phyloP scores from a whole-genome alignment of 129 eudicot species.

The Dittrichia graveolens region DNA sequence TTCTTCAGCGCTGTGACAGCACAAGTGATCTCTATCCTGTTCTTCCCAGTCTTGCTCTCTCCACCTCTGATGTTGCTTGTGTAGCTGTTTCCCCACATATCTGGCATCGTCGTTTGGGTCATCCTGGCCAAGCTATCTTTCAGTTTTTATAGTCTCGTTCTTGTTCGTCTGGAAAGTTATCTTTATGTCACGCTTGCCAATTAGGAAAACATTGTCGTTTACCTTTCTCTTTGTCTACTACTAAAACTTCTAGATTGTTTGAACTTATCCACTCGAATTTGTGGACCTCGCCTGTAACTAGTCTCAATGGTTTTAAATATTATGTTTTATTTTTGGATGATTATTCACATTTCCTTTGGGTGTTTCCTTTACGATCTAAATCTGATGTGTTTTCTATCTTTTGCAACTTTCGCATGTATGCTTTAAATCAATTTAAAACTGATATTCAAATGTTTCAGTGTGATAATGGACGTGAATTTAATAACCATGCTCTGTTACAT shows the following conservation, averaged over 20 bases:
- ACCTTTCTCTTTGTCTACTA: background rate
- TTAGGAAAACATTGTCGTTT: background rate
- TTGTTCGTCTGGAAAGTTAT: background rate
- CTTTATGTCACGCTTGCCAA: background rate
- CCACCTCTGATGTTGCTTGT: background rate
- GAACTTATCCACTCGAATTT: background rate
- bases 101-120: background rate
- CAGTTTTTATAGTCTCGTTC: background rate
- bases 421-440: background rate
- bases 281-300: background rate
- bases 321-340: background rate
- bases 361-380: background rate
- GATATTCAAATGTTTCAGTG: background rate
- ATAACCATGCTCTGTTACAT: no score
- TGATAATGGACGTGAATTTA: no score
- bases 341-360: no score
- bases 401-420: background rate
- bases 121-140: background rate
- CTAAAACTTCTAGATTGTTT: background rate
- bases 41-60: background rate
- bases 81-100: background rate
- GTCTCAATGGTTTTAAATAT: background rate
- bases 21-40: background rate
- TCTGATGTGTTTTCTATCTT: background rate
- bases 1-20: background rate